Base-by-base conservation (phyloP, 805 yeast genomes). In the Saccharomycopsis fibuligera region DNA sequence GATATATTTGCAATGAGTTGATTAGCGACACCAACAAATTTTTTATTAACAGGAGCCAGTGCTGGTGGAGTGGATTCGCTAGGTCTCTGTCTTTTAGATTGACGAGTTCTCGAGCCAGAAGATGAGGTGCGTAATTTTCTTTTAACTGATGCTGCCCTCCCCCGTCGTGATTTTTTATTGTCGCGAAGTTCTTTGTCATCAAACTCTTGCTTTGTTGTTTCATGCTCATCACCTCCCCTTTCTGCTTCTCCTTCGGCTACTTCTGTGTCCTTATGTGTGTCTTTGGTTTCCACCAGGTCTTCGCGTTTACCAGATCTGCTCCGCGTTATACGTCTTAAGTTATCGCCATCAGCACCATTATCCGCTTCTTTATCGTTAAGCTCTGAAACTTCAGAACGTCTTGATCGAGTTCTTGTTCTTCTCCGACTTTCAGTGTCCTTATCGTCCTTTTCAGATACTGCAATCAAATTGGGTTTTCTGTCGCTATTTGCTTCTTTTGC, bases 1-100 rank as follows among this genome's bases (percentile, higher is more conserved):
- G 82, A 74, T 6, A 86, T 78, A 52, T 81, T 81, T 16, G 77
- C 70, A 42, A 86, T 64, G 29, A 86, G 66, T 40, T 82, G 84
- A 5, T 73, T 66, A 0, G 87, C 82, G 17, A 82, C 68, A 21
- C 73, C 67, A 54, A 78, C 84, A 62, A 85, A 80, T 54, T 79
- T 69, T 58, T 81, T 79, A 48, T 69, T 70, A 40, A 67, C 57
- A 38, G 24, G 25, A 9, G 25, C 45, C 12, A 38, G 8, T 16
- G 35, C 41, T 4, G 33, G 31, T 6, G 40, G 29, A 17, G 37
- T 19, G 3, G 3, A 17, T 21, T 31, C 35, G 31, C 17, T 44
- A 16, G 24, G 27, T 29, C 35, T 44, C 42, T 17, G 31, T 29
- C 23, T 42, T 40, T 36, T 38, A 29, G 21, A n/a, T 33, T 17